Evolutionary conservation across 108 stramenopile genomes (phyloP), one percentile per base, ranked within the genome.

Genomic region (Conticribra guillardii): DNA sequence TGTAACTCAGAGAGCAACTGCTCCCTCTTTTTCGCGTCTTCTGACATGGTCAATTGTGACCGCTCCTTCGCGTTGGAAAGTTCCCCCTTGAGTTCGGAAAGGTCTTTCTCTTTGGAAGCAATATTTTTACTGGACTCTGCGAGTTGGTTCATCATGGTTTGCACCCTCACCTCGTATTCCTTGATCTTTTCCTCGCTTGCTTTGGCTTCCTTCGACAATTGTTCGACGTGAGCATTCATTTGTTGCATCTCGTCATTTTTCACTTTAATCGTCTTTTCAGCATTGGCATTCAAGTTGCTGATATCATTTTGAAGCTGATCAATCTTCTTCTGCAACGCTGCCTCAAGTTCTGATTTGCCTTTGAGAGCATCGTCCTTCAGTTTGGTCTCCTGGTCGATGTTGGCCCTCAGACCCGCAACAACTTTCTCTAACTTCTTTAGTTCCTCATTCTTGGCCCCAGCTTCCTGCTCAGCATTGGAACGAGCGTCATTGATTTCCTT

Each of bases 311-410:
- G 22, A 22, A 54, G 51, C 45, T 73, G 19, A 8, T 56, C 22
- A 1, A 44, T 56, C 31, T 33, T 37, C 33, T 37, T 37, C 33
- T 56, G 32, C 14, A 73, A 54, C 44, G 63, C 24, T 16, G 19
- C 15, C 21, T 73, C 72, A 16, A 73, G 52, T 2, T 47, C 63
- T 15, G 62, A 23, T 23, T 53, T 64, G 54, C 37, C 60, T 32
- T 64, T 44, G 3, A 54, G 27, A 17, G 62, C 72, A 28, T 73
- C 62, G 32, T 73, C 63, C 5, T 58, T 56, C 23, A 71, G 45
- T 30, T 18, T 53, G 18, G 29, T 33, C 34, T 51, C 70, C 41
- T 71, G 46, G 22, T 71, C 31, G 16, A 71, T 71, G 28, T 61
- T 41, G 5, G 37, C 37, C 11, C 37, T 41, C 37, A 41, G 11